Evolutionary conservation across 2,329 filamentous ascomycete genomes (phyloP), one percentile per base, ranked within the genome.

Genomic region (Chlorencoelia australis): DNA sequence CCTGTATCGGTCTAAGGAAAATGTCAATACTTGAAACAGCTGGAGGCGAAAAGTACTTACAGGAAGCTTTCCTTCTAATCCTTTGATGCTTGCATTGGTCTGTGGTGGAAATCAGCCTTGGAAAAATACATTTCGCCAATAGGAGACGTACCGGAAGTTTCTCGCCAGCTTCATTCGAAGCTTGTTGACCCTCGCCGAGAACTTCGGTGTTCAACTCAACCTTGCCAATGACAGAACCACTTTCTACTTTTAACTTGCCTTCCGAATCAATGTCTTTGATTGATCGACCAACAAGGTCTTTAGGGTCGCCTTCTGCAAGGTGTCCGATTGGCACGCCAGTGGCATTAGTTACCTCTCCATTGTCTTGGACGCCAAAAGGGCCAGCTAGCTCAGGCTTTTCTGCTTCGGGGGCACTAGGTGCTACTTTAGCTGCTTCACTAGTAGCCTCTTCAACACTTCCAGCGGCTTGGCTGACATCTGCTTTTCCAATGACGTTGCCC

Each of bases 191-290:
- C 26, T 43, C 34, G 9, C 40, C 42, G 5, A 45, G 27, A 4
- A 57, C 53, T 20, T 60, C 56, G 20, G 62, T 55, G 17, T 59
- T 56, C 5, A 50, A 13, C n/a, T 39, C 25, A 5, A 39, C 31
- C 25, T 79, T 81, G 43, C 71, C 81, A 42, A 85, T 65, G 34
- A 75, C 43, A 47, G 76, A 71, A 6, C 73, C 73, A 33, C 73
- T 68, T 17, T 69, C 65, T 45, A 75, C 71, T 10, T 71, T 60
- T 1, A 76, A 69, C 6, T 76, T 72, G 2, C 73, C 73, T 47
- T 76, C 68, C 9, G 63, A 64, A 59, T 76, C 75, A 43, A 77
- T 70, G 33, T 62, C 64, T 33, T 67, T 66, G 14, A 71, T 72
- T 25, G 34, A 16, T 16, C 35, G 34, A 2, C 36, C 36, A 25